phyloP scores from a whole-genome alignment of 1,284 basidiomycete species.

The Irpex sp. region DNA sequence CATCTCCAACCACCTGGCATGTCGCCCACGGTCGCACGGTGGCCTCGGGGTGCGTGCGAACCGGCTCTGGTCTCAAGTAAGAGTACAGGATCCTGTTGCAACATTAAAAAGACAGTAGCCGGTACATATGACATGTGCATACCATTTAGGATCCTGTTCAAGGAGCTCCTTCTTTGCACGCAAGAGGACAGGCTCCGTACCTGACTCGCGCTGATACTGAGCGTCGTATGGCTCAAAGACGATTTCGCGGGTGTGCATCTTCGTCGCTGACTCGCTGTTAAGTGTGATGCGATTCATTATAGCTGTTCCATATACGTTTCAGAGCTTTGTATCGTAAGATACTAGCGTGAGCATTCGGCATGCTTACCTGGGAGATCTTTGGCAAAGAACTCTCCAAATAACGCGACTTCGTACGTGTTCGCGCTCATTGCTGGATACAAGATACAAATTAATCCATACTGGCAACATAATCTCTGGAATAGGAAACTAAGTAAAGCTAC shows the following conservation, averaged over 20 bases:
- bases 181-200: slow-evolving; percentile 59
- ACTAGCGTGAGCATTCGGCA: background rate
- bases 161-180: slow-evolving; percentile 68
- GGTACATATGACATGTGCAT: slow-evolving; percentile 15
- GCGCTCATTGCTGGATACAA: background rate
- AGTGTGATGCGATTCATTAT: slow-evolving; percentile 73
- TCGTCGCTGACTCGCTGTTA: slow-evolving; percentile 64
- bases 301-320: slow-evolving; percentile 33
- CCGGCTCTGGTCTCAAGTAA: slow-evolving; percentile 72
- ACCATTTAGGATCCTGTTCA: slow-evolving; percentile 59
- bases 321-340: background rate
- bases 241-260: slow-evolving; percentile 66
- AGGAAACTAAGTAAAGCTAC: background rate
- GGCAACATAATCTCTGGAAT: no score
- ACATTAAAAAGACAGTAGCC: background rate
- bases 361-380: slow-evolving; percentile 27
- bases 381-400: slow-evolving; percentile 65
- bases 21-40: slow-evolving; percentile 78
- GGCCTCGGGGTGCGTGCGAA: slow-evolving; percentile 71
- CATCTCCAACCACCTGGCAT: slow-evolving; percentile 69
- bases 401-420: slow-evolving; percentile 69
- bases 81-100: slow-evolving; percentile 61
- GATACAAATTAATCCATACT: background rate
- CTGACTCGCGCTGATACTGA: slow-evolving; percentile 49
- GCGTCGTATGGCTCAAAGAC: slow-evolving; percentile 71